phyloP scores from a whole-genome alignment of 2,329 filamentous ascomycete genomes.

The Saccharata proteae region DNA sequence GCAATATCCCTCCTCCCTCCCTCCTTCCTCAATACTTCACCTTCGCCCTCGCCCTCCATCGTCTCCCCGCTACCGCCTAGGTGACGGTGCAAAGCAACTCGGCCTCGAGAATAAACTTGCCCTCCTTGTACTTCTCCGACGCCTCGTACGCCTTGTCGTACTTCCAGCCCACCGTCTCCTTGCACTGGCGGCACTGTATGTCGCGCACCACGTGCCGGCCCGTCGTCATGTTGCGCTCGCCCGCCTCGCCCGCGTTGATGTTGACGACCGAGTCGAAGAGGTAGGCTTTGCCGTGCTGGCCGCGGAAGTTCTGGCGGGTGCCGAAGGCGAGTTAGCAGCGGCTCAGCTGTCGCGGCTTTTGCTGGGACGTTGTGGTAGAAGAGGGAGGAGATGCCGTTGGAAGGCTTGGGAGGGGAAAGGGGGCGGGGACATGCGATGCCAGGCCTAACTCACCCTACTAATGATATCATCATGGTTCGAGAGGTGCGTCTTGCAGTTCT shows the following conservation, averaged over 20 bases:
- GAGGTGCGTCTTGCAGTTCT: constrained; percentile 89
- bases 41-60: no score
- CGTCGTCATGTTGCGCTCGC: constrained; percentile 96
- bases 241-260: constrained; percentile 68
- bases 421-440: no score
- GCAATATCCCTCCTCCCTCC: no score
- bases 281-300: constrained; percentile 95
- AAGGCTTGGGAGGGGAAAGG: neutral
- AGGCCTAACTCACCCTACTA: constrained; percentile 75
- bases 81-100: constrained; percentile 73
- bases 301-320: constrained; percentile 72
- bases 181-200: constrained; percentile 83
- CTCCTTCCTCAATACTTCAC: no score
- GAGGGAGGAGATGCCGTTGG: neutral
- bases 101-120: constrained; percentile 91
- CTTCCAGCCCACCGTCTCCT: constrained; percentile 91
- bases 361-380: constrained; percentile 2
- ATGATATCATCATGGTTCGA: constrained; percentile 95
- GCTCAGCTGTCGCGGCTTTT: neutral
- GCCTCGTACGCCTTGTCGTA: constrained; percentile 94
- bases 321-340: constrained; percentile 6
- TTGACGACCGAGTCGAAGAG: constrained; percentile 94
- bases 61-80: no score
- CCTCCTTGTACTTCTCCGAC: constrained; percentile 96
- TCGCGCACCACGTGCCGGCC: constrained; percentile 89